Percentiles rank a stretch among this genome's conserved stretches.
Evolutionary conservation across 306 rosid species (phyloP).

Genomic region (Vigna trinervia): DNA sequence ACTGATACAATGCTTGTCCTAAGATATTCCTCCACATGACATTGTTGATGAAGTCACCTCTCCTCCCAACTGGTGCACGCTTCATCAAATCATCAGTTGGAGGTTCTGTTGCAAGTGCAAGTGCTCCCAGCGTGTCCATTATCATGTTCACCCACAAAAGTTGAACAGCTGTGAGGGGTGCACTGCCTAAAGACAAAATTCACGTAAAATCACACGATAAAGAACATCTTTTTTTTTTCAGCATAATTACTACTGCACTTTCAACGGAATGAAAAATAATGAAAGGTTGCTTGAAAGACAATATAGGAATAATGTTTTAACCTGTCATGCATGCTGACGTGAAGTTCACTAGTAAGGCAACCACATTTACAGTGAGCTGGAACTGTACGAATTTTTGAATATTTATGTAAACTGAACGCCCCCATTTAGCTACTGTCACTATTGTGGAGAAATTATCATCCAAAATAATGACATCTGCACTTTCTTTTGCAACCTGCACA

Average conservation of each 20-base stretch:
- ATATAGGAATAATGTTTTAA: slow-evolving; percentile 41
- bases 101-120: slow-evolving; percentile 98
- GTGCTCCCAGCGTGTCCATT: slow-evolving; percentile 96
- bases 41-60: slow-evolving; percentile 81
- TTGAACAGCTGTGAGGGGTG: slow-evolving; percentile 99
- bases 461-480: slow-evolving; percentile 93
- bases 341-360: slow-evolving; percentile 91
- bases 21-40: slow-evolving; percentile 97
- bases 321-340: slow-evolving; percentile 93
- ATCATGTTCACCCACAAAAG: slow-evolving; percentile 99
- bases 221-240: not conserved
- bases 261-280: not conserved
- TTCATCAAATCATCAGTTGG: slow-evolving; percentile 91
- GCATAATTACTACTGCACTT: not conserved
- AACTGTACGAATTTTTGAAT: slow-evolving; percentile 97
- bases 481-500: slow-evolving; percentile 93
- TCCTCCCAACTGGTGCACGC: slow-evolving; percentile 85
- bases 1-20: slow-evolving; percentile 87
- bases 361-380: slow-evolving; percentile 93
- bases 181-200: slow-evolving; percentile 65
- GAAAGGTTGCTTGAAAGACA: not conserved
- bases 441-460: slow-evolving; percentile 98
- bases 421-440: slow-evolving; percentile 96
- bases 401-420: slow-evolving; percentile 92
- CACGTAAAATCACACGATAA: slow-evolving; percentile 37